These are phyloP conservation scores for Penicillium paneum DNA, from an alignment of 2,329 filamentous ascomycete species.

Conservation along the genomic window DNA sequence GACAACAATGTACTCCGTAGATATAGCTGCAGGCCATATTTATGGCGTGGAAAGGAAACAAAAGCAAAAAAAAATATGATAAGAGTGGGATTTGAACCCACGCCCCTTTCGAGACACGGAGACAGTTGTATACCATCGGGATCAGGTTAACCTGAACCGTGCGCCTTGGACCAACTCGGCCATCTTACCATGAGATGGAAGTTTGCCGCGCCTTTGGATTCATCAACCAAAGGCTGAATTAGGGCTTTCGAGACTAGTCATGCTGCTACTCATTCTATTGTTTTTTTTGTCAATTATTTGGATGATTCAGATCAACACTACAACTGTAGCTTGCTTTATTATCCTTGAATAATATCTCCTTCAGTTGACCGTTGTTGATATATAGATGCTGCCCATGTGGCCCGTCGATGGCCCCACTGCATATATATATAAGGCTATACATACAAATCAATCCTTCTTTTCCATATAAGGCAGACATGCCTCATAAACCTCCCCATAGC, in stretches of 20 bases:
- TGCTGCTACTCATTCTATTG: too few relatives aligned
- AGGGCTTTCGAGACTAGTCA: too few relatives aligned
- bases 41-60: not conserved
- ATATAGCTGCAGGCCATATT: too few relatives aligned
- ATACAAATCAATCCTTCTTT: constrained; percentile 1
- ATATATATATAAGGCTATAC: too few relatives aligned
- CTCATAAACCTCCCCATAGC: constrained; percentile 7
- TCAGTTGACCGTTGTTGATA: too few relatives aligned
- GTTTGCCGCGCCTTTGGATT: rapidly evolving
- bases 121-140: constrained; percentile 15
- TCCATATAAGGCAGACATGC: constrained; percentile 12
- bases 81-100: constrained; percentile 15
- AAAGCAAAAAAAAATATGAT: constrained; percentile 5
- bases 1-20: too few relatives aligned
- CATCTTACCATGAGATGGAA: constrained; percentile 28
- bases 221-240: not conserved
- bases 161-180: constrained; percentile 38
- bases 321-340: too few relatives aligned
- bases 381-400: too few relatives aligned
- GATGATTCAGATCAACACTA: too few relatives aligned
- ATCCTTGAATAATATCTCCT: too few relatives aligned
- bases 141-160: constrained; percentile 33
- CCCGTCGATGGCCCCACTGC: too few relatives aligned
- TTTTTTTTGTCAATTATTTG: too few relatives aligned
- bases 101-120: constrained; percentile 14